Base-by-base conservation (phyloP, 83 land plant genomes). In the Diphasiastrum complanatum region DNA sequence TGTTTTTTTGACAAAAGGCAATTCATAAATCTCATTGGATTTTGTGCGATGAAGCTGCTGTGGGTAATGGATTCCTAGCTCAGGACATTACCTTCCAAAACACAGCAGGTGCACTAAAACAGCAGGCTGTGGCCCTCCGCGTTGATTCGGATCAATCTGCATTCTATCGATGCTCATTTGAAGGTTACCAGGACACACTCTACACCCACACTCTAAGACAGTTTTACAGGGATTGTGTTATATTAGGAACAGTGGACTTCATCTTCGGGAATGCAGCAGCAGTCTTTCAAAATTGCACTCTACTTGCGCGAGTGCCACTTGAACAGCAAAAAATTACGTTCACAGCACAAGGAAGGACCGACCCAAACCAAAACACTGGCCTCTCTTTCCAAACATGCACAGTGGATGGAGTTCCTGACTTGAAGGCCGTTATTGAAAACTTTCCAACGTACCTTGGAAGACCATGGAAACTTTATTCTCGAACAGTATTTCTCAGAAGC, bases 221-320 rank as follows among this genome's bases (percentile, higher is more conserved):
- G 33, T 76, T 76, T 78, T 83, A 70, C 71, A 70, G 70, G 19
- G 71, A 77, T 36, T 79, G 83, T 67, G 58, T 67, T 54, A 66
- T 83, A 64, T 67, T 65, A 33, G 83, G 83, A 47, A 83, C 86
- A 27, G 69, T 79, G 43, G 86, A 83, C 75, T 83, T 79, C 78
- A 70, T 83, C 75, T 78, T 78, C 65, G 85, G 85, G 18, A 68
- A 82, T 52, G 34, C 82, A 30, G 31, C 61, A 3, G 65, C 51
- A 29, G 46, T 82, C 34, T 70, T 82, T 69, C 86, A 82, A 57
- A 82, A 75, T 54, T 82, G 79, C 72, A 27, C 26, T 20, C 60
- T 82, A 51, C 2, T 69, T 4, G 72, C 51, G 25, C 37, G 82
- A 35, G 40, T 51, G 59, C 86, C 86, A 2, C 24, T 72, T 48